phyloP scores from a whole-genome alignment of 192 early-diverging fungal species.

The Kickxella alabastrina region DNA sequence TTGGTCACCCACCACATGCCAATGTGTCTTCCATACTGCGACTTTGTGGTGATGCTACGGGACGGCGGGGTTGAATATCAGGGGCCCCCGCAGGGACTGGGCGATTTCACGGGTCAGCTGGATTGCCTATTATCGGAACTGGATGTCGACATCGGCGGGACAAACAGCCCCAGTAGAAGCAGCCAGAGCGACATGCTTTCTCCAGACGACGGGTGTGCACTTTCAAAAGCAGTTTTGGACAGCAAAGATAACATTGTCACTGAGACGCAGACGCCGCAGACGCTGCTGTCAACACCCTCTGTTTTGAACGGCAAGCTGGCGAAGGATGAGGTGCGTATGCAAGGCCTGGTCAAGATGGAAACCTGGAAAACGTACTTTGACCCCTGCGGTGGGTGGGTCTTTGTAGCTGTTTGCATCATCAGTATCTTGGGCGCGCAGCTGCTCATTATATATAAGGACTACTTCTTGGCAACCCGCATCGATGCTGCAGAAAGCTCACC shows the following conservation, averaged over 20 bases:
- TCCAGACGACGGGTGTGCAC: not conserved
- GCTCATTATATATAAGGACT: conserved; percentile 55
- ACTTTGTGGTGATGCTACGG: conserved; percentile 57
- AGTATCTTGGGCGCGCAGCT: conserved; percentile 51
- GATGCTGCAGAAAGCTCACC: conserved; percentile 41
- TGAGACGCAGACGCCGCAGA: not conserved
- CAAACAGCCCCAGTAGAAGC: too few relatives aligned
- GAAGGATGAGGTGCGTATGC: conserved; percentile 70
- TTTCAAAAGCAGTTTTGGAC: not conserved
- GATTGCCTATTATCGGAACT: too few relatives aligned
- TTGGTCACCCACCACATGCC: conserved; percentile 84
- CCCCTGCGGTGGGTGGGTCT: conserved; percentile 60
- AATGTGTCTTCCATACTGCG: conserved; percentile 55
- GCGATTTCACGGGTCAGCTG: not conserved
- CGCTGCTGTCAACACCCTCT: not conserved
- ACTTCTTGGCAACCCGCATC: conserved; percentile 21
- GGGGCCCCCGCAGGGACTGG: conserved; percentile 6
- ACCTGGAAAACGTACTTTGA: conserved; percentile 73
- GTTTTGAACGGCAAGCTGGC: conserved; percentile 56
- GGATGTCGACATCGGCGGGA: too few relatives aligned
- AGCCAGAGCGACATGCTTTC: conserved; percentile 16
- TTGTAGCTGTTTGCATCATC: conserved; percentile 53
- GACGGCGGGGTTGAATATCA: conserved; percentile 45
- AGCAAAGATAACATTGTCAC: not conserved
- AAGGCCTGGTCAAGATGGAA: conserved; percentile 62